Base-by-base conservation (phyloP, 1,139 yeast genomes). In the Candida glucosophila region DNA sequence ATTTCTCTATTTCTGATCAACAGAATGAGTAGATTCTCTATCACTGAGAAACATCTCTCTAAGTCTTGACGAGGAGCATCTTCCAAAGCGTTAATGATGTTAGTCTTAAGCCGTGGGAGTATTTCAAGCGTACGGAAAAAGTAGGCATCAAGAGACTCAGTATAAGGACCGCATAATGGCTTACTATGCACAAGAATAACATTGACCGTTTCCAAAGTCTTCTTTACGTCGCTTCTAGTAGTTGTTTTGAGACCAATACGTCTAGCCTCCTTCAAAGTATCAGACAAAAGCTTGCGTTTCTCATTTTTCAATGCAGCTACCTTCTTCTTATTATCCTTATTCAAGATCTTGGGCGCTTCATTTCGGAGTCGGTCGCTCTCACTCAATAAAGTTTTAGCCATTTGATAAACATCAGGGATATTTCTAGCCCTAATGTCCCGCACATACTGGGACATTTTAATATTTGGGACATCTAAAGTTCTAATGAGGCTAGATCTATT, bases 61-160 rank as follows among this genome's bases (percentile, higher is more conserved):
- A 83, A 68, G 45, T 82, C 94, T 2, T 70, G 61, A 13, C 67
- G 66, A 2, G 95, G 92, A 12, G 85, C 75, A 42, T 86, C 97
- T 9, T 72, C 80, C 11, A 75, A 66, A 11, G 76, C 73, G 18
- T 64, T 60, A 2, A 74, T 52, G 11, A 77, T 75, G 3, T 83
- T 60, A 16, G 76, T 67, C 41, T 95, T 67, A 31, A 90, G 55
- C 23, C 90, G 65, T 5, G 97, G 97, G 21, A 88, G 54, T 25
- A 86, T 49, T 40, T 90, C 98, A 28, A 90, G 52, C 12, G 83
- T 54, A 33, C 81, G 66, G 58, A 71, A 82, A 49, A 74, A 86
- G 40, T 69, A 68, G 0, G 49, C 49, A 44, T 86, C 94, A 24
- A 59, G 50, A 2, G 66, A 67, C n/a, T 58, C 57, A n/a, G n/a